Percentiles rank a stretch among this genome's conserved stretches.
phyloP scores from a whole-genome alignment of 1,284 basidiomycete genomes.

The Rhodotorula mucilaginosa region DNA sequence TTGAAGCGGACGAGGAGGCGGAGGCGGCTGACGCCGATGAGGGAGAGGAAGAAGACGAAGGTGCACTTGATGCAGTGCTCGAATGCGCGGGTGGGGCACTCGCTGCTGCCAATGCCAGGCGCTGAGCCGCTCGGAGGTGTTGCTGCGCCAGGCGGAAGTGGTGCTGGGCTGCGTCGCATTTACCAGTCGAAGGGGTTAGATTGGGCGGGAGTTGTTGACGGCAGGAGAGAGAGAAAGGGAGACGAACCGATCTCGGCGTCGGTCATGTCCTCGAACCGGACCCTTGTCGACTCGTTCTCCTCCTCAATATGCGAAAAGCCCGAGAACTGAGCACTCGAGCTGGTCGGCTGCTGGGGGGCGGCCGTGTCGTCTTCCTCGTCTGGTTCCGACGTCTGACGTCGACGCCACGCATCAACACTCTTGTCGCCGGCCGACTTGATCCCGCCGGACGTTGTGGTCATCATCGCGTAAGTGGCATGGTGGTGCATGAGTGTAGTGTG shows the following conservation, averaged over 20 bases:
- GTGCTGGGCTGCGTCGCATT: constrained; percentile 18
- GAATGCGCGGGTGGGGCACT: not conserved
- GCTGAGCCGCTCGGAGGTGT: constrained; percentile 29
- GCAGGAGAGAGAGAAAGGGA: too few species aligned
- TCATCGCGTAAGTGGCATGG: too few species aligned
- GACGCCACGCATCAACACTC: too few species aligned
- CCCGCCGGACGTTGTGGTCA: too few species aligned
- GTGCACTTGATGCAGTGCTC: not conserved
- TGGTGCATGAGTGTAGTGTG: too few species aligned
- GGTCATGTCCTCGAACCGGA: constrained; percentile 5
- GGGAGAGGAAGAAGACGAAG: not conserved
- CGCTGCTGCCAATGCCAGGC: constrained; percentile 13
- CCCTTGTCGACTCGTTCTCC: not conserved
- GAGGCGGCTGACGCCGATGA: not conserved
- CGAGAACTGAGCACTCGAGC: not conserved
- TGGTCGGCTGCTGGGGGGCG: not conserved
- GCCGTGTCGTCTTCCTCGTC: not conserved
- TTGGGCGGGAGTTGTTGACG: not conserved
- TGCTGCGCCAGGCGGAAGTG: constrained; percentile 30
- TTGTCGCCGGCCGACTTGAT: too few species aligned
- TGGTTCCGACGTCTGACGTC: too few species aligned
- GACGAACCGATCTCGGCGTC: constrained; percentile 30
- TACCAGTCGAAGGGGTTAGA: not conserved
- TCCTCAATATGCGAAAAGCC: not conserved
- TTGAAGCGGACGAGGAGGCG: not conserved